A percentile compares a stretch with the other conserved stretches of the same genome.
Conservation (phyloP, 1,284 basidiomycete genomes). For the Hemileia vastatrix region DNA sequence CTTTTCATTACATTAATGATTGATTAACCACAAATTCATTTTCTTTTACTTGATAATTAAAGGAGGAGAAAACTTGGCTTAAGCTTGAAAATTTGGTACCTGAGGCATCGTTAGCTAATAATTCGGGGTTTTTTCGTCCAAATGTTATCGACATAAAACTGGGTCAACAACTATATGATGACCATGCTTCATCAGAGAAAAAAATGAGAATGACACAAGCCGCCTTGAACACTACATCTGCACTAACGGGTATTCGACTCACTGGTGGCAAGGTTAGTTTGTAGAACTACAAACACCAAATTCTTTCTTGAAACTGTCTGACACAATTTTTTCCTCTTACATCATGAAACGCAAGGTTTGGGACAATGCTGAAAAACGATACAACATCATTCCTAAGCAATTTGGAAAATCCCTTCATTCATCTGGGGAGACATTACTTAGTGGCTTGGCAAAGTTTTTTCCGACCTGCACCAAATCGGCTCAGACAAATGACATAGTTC, state of each 20-base stretch:
- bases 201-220: conserved; percentile 5
- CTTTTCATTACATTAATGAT: background rate
- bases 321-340: background rate
- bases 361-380: conserved; percentile 5
- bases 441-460: conserved; percentile 10
- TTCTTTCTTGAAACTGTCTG: background rate
- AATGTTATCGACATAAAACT: conserved; percentile 21
- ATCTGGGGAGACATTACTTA: background rate
- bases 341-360: conserved; percentile 3
- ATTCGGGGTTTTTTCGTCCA: conserved; percentile 8
- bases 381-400: conserved; percentile 7
- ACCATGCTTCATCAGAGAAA: conserved; percentile 12
- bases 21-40: background rate
- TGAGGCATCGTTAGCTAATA: background rate
- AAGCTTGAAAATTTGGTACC: conserved; percentile 13
- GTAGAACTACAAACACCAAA: background rate
- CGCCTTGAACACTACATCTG: conserved; percentile 10
- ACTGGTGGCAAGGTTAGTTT: conserved; percentile 14
- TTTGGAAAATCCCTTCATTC: conserved; percentile 17
- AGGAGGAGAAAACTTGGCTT: background rate
- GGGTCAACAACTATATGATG: conserved; percentile 16
- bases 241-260: conserved; percentile 10
- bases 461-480: background rate
- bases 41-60: too few relatives aligned
- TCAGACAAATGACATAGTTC: background rate